Conservation (phyloP, 345 rosid genomes). For the Garcia nutans region DNA sequence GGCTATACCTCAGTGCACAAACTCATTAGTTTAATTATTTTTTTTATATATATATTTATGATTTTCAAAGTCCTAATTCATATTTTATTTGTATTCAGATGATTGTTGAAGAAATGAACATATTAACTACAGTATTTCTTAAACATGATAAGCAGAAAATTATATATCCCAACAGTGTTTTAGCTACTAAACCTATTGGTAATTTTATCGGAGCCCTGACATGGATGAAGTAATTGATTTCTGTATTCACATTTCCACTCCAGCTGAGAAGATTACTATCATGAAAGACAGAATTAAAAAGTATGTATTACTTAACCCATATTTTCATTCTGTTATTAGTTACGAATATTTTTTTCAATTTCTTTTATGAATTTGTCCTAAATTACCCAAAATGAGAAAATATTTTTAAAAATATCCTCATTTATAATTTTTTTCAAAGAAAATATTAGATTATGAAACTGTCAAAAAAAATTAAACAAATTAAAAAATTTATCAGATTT, state of each 20-base stretch:
- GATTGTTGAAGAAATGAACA: slow-evolving; percentile 57
- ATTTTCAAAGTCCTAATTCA: neutral
- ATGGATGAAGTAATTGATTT: slow-evolving; percentile 46
- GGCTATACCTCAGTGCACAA: no score
- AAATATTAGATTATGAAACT: no score
- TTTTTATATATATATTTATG: no score
- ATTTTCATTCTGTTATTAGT: neutral
- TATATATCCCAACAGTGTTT: slow-evolving; percentile 39
- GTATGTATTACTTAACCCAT: slow-evolving; percentile 21
- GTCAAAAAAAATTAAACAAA: no score
- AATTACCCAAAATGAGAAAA: no score
- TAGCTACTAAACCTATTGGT: slow-evolving; percentile 47
- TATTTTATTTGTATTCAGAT: slow-evolving; percentile 31
- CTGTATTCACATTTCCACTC: slow-evolving; percentile 48
- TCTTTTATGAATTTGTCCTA: no score
- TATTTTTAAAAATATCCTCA: no score
- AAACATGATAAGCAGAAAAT: slow-evolving; percentile 46
- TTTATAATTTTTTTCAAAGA: no score
- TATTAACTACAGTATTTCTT: slow-evolving; percentile 49
- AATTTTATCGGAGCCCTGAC: slow-evolving; percentile 49
- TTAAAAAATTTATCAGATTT: no score
- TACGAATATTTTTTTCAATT: neutral
- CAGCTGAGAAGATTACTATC: slow-evolving; percentile 33
- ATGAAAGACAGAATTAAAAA: slow-evolving; percentile 26
- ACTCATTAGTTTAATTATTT: no score